Percentiles rank a stretch among this genome's conserved stretches.
Conservation (phyloP, 2,329 filamentous ascomycete genomes). For the Aspergillus nomiae region DNA sequence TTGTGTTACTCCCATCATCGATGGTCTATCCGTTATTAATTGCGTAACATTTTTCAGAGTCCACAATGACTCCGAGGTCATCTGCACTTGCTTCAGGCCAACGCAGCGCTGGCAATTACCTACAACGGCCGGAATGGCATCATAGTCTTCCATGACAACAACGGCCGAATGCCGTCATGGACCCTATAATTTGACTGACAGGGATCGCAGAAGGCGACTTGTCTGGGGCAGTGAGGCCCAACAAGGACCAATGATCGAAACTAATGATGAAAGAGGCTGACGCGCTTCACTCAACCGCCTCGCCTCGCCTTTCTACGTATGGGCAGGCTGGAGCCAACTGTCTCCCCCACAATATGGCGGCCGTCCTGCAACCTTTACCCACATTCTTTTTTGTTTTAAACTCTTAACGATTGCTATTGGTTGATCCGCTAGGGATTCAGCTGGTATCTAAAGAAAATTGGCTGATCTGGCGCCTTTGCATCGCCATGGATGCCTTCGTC, state of each 20-base stretch:
- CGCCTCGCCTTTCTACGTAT: background rate
- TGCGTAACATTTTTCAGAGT: background rate
- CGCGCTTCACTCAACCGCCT: background rate
- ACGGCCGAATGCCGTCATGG: background rate
- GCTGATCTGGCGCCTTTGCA: conserved; percentile 4
- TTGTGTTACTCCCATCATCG: background rate
- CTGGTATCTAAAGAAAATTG: background rate
- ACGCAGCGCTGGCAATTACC: background rate
- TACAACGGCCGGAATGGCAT: background rate
- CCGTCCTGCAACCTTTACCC: background rate
- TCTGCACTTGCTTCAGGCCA: background rate
- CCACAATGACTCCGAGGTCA: background rate
- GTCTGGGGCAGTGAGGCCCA: background rate
- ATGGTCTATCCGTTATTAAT: background rate
- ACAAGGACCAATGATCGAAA: background rate
- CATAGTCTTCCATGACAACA: background rate
- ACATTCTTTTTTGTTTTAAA: background rate
- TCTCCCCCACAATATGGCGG: conserved; percentile 2
- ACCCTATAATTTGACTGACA: background rate
- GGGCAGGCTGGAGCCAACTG: background rate
- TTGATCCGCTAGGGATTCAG: background rate
- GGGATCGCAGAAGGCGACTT: background rate
- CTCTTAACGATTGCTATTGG: background rate
- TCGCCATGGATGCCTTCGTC: background rate
- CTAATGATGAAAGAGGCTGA: conserved; percentile 3